Evolutionary conservation across 192 early-diverging fungal species (phyloP).

Genomic region (Dispira simplex): DNA sequence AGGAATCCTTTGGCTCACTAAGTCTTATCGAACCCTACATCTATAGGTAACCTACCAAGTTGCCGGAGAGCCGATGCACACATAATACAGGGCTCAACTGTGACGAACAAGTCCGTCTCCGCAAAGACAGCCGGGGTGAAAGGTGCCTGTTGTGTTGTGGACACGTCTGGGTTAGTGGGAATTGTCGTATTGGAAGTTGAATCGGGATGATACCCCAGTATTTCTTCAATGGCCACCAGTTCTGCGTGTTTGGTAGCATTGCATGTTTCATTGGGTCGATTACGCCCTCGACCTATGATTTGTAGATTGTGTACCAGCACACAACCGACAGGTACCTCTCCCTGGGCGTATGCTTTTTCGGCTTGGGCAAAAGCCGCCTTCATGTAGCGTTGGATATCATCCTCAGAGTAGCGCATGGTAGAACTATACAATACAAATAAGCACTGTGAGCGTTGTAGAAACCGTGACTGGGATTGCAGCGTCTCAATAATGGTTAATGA

Average conservation of each 20-base stretch:
- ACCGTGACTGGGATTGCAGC: too few relatives aligned
- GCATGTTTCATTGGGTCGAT: slow-evolving; percentile 68
- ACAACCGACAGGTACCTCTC: slow-evolving; percentile 95
- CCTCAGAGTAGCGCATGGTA: neutral
- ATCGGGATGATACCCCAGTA: slow-evolving; percentile 20
- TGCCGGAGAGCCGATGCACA: slow-evolving; percentile 84
- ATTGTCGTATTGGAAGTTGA: neutral
- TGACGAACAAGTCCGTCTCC: slow-evolving; percentile 71
- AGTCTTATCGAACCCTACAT: too few relatives aligned
- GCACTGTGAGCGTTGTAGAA: too few relatives aligned
- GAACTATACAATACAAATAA: too few relatives aligned
- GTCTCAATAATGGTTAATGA: too few relatives aligned
- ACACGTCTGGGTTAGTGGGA: neutral
- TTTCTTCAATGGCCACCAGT: slow-evolving; percentile 77
- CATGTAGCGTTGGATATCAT: neutral
- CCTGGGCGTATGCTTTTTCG: slow-evolving; percentile 59
- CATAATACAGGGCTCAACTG: slow-evolving; percentile 98
- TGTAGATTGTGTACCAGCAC: slow-evolving; percentile 59
- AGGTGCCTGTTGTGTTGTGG: slow-evolving; percentile 16
- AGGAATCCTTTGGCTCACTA: too few relatives aligned
- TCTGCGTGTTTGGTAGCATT: slow-evolving; percentile 95
- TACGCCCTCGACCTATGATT: slow-evolving; percentile 71
- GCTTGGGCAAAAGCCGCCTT: slow-evolving; percentile 26
- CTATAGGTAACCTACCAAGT: slow-evolving; percentile 26
- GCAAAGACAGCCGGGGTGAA: slow-evolving; percentile 25